phyloP scores from a whole-genome alignment of 2,329 filamentous ascomycete genomes.

The Pseudopyricularia javanii region DNA sequence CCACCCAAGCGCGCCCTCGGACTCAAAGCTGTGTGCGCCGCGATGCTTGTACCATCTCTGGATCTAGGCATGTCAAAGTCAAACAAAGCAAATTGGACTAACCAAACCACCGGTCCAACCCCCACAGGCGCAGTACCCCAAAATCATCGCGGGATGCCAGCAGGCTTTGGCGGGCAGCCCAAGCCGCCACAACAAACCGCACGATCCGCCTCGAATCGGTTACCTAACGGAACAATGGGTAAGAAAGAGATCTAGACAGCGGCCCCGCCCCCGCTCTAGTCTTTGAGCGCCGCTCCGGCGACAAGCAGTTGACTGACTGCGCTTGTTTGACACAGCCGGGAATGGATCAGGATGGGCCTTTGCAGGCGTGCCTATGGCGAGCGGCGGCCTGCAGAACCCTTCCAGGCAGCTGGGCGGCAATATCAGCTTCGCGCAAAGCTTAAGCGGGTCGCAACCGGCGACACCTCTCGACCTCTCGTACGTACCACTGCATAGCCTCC shows the following conservation, averaged over 20 bases:
- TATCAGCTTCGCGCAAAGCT: slow-evolving; percentile 54
- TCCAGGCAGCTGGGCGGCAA: slow-evolving; percentile 43
- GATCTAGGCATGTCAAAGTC: neutral
- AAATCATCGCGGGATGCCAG: slow-evolving; percentile 48
- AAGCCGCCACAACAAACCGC: slow-evolving; percentile 45
- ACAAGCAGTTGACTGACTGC: neutral
- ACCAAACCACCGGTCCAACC: neutral
- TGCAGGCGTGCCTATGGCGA: slow-evolving; percentile 47
- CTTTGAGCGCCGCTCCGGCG: neutral
- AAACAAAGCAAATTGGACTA: neutral
- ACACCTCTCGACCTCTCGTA: slow-evolving; percentile 54
- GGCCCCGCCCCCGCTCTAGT: neutral
- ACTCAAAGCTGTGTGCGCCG: neutral
- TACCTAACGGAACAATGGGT: slow-evolving; percentile 58
- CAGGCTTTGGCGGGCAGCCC: slow-evolving; percentile 45
- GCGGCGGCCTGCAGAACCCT: slow-evolving; percentile 38
- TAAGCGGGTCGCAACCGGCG: slow-evolving; percentile 49
- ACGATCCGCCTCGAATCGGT: slow-evolving; percentile 41
- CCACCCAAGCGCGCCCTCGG: neutral
- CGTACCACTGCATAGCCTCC: slow-evolving; percentile 21
- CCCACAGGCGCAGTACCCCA: slow-evolving; percentile 48
- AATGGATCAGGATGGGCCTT: slow-evolving; percentile 50
- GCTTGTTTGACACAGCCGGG: slow-evolving; percentile 22
- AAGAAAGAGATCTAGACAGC: slow-evolving; percentile 15
- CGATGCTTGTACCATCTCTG: neutral